Conservation (phyloP, 2,329 filamentous ascomycete species). For the Fusarium nanum region DNA sequence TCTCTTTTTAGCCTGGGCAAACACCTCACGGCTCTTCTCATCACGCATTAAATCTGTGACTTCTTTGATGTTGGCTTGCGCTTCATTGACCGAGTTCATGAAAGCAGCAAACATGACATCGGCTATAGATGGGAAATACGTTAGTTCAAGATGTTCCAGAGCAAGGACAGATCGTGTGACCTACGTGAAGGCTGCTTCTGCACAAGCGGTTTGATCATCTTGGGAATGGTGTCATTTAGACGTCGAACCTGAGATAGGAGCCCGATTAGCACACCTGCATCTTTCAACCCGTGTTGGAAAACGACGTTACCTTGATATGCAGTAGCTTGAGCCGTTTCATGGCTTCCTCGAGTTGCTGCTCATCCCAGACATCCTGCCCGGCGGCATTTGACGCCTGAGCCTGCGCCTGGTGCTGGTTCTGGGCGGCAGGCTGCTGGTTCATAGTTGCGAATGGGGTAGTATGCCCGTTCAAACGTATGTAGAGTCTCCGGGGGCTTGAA, state of each 20-base stretch:
- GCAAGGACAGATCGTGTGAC: conserved; percentile 29
- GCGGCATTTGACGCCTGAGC: conserved; percentile 35
- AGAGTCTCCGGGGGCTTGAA: conserved; percentile 19
- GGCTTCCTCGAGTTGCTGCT: conserved; percentile 62
- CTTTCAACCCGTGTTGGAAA: conserved; percentile 13
- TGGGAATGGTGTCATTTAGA: conserved; percentile 53
- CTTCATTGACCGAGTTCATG: conserved; percentile 59
- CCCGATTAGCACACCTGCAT: conserved; percentile 37
- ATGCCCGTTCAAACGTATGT: conserved; percentile 2
- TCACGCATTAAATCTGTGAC: conserved; percentile 61
- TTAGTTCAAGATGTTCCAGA: conserved; percentile 35
- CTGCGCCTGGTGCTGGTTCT: conserved; percentile 30
- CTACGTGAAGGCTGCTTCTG: conserved; percentile 65
- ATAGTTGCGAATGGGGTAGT: conserved; percentile 27
- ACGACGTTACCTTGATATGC: conserved; percentile 62
- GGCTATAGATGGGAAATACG: conserved; percentile 53
- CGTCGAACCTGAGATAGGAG: conserved; percentile 47
- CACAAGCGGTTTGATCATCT: conserved; percentile 61
- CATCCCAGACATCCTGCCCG: conserved; percentile 56
- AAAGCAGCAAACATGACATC: conserved; percentile 62
- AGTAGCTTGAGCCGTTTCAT: conserved; percentile 64
- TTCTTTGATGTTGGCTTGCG: conserved; percentile 63
- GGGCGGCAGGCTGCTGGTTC: conserved; percentile 38
- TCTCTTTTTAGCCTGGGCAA: conserved; percentile 66
- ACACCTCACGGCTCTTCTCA: conserved; percentile 60